Evolutionary conservation across 2,329 filamentous ascomycete species (phyloP), one percentile per base, ranked within the genome.

Genomic region (Pseudogymnoascus sp.): DNA sequence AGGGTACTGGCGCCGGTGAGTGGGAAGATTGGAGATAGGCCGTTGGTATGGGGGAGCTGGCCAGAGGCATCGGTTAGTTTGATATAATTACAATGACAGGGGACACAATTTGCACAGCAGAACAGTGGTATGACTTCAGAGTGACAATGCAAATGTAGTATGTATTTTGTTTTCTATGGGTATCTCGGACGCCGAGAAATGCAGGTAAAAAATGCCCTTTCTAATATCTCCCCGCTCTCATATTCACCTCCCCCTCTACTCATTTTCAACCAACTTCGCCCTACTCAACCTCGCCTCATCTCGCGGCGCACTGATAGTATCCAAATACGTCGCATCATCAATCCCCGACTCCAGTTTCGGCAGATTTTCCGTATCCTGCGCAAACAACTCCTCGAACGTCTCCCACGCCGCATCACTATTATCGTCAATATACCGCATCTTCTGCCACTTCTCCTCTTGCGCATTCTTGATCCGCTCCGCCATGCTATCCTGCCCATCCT

Each of bases 31-130:
- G 91, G 90, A 0, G 84, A 88, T 67, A 82, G 87, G 70, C 92
- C 93, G 4, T 78, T 97, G 69, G 80, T 97, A 15, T 88, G 89
- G 86, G 92, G 90, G 7, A 85, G 79, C 62, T 97, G 90, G 89
- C 93, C 93, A 1, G 92, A 95, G 71, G 87, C 89, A 59, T 87
- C 89, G 64, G 85, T 92, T 37, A 70, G 65, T 66, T 63, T 73
- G 48, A 67, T 73, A 27, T 59, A 60, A 36, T 62, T 59, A 59
- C 18, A 40, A 59, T 39, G 58, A 39, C 31, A 39, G 13, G 18
- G 7, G n/a, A 39, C 27, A 27, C 5, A 40, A 27, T 27, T 27
- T 59, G 33, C 15, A 59, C 33, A 13, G 27, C n/a, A 5, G 18
- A 13, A 7, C 27, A 33, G 3, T 29, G 42, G 29, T 5, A 55